Base-by-base conservation (phyloP, 1,284 basidiomycete genomes). In the Moniliella sp. region DNA sequence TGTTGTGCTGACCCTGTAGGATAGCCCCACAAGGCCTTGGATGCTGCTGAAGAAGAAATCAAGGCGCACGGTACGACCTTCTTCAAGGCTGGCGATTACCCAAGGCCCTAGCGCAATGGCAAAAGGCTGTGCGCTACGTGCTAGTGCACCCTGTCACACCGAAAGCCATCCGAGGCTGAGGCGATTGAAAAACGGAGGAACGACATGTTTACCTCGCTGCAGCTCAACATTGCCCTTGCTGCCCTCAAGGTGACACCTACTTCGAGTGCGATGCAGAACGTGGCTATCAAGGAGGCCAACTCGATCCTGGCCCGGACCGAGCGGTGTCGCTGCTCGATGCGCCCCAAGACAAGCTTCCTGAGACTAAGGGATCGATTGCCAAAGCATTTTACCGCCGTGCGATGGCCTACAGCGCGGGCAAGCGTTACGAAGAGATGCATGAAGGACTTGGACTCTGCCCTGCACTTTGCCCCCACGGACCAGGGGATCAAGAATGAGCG, bases 111-210 rank as follows among this genome's bases (percentile, higher is more conserved):
- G 5, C 2, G 28, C 26, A 54, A 39, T 60, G 55, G 35, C 34
- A 42, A 25, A 62, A 94, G 66, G 76, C 81, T 1, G 64, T 91
- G 34, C 73, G 84, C 33, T 94, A 94, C 65, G 70, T 93, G 15
- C 79, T 91, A 56, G 67, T 75, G 14, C 76, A 91, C 61, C 72
- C 72, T 14, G 67, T 72, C 17, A 57, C 83, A 15, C 75, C 78
- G 2, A 17, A 53, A n/a, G 38, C 42, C 26, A 36, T 36, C 9
- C 30, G 31, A 1, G 21, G 27, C 15, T 23, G 27, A 27, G 15
- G 11, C 36, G 9, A 38, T 51, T 32, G 30, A 31, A 9, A 4
- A 41, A 13, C 37, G 39, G 15, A 57, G 45, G 40, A 23, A 34
- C 18, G 15, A 39, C 7, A 28, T 57, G 26, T 37, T 55, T 40